Evolutionary conservation across 257 asterid genomes (phyloP).

Genomic region (Handroanthus guayacan): DNA sequence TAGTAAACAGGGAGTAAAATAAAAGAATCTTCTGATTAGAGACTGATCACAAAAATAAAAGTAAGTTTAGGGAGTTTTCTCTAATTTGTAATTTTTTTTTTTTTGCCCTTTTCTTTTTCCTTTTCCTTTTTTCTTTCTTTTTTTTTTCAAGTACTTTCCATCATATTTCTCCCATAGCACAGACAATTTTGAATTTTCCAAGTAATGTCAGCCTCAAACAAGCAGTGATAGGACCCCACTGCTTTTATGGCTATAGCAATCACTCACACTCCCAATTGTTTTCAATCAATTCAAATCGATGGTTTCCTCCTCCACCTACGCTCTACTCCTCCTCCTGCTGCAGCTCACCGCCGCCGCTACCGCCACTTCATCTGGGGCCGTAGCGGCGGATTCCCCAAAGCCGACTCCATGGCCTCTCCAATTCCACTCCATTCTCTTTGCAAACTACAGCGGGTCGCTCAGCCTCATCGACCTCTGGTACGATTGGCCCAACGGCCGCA

Average conservation of each 20-base stretch:
- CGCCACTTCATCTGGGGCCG: not conserved
- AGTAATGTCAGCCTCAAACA: no score
- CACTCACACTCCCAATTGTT: not conserved
- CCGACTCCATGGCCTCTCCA: conserved; percentile 84
- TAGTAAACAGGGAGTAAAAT: no score
- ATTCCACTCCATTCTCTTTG: conserved; percentile 75
- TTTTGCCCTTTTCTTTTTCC: no score
- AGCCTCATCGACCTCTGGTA: conserved; percentile 81
- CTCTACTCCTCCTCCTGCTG: conserved; percentile 35
- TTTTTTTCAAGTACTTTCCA: no score
- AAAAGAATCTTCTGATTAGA: no score
- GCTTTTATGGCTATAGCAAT: not conserved
- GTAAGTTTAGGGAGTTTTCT: no score
- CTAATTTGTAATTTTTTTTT: no score
- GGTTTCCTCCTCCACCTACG: conserved; percentile 21
- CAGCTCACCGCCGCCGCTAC: conserved; percentile 26
- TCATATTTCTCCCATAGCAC: no score
- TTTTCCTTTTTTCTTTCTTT: no score
- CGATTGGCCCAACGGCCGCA: conserved; percentile 91
- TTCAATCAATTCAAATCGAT: conserved; percentile 5
- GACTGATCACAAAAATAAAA: no score
- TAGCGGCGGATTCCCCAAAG: conserved; percentile 43
- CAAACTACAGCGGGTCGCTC: conserved; percentile 63
- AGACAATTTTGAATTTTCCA: no score
- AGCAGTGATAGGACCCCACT: no score